phyloP scores from a whole-genome alignment of 2,329 filamentous ascomycete genomes.

The Eurotiales sp. region DNA sequence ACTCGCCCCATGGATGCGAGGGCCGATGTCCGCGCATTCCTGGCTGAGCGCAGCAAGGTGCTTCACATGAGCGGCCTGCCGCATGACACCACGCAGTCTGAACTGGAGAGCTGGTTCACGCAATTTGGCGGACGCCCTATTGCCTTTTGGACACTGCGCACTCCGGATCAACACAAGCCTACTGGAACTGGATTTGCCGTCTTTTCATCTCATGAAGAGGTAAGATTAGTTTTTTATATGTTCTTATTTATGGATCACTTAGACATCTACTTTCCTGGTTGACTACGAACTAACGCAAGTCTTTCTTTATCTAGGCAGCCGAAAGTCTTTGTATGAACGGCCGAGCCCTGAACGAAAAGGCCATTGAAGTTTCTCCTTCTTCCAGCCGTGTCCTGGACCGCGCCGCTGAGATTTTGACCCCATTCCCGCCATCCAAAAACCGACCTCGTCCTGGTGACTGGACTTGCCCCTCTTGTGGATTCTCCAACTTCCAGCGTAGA shows the following conservation, averaged over 20 bases:
- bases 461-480: conserved; percentile 98
- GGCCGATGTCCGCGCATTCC: conserved; percentile 91
- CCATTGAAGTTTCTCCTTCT: conserved; percentile 96
- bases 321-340: conserved; percentile 99
- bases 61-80: conserved; percentile 96
- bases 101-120: conserved; percentile 99
- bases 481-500: conserved; percentile 98
- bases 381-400: conserved; percentile 95
- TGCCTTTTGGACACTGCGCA: conserved; percentile 97
- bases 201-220: conserved; percentile 98
- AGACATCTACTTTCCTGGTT: not conserved
- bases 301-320: conserved; percentile 64
- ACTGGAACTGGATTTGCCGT: conserved; percentile 97
- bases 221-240: conserved; percentile 46
- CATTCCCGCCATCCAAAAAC: conserved; percentile 98
- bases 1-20: conserved; percentile 94
- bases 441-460: conserved; percentile 94
- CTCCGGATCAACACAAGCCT: conserved; percentile 98
- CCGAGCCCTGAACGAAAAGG: conserved; percentile 95
- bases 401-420: conserved; percentile 90
- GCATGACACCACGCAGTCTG: conserved; percentile 96
- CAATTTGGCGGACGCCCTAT: conserved; percentile 97
- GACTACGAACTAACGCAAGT: not conserved
- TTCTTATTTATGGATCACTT: not conserved
- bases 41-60: conserved; percentile 95